Conservation (phyloP, 495 filamentous ascomycete genomes). For the Amniculicola lignicola region DNA sequence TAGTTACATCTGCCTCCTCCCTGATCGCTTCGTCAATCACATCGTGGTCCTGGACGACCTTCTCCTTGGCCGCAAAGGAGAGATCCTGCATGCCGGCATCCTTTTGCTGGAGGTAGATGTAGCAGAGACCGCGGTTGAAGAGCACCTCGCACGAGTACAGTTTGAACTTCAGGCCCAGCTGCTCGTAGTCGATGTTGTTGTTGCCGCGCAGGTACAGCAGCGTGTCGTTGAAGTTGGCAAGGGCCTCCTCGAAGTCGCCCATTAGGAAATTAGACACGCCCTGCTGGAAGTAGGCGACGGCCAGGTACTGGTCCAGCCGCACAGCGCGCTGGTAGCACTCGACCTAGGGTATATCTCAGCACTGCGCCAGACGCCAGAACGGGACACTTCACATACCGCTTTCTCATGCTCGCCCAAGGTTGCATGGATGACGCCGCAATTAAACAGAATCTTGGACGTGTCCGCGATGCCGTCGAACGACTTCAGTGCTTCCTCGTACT, state of each 20-base stretch:
- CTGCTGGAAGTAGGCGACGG: conserved; percentile 97
- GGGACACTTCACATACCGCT: conserved; percentile 62
- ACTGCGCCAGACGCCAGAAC: neutral
- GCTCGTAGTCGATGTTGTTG: conserved; percentile 96
- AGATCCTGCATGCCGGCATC: conserved; percentile 88
- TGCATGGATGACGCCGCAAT: conserved; percentile 96
- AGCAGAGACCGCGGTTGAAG: conserved; percentile 96
- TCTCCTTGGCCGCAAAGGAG: conserved; percentile 89
- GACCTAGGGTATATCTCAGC: conserved; percentile 56
- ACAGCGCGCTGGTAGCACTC: conserved; percentile 92
- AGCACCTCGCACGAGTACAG: conserved; percentile 96
- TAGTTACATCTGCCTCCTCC: conserved; percentile 80
- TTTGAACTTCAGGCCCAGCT: conserved; percentile 93
- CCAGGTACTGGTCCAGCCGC: conserved; percentile 86
- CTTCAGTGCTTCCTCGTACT: conserved; percentile 82
- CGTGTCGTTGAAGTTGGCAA: conserved; percentile 99
- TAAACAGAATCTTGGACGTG: conserved; percentile 98
- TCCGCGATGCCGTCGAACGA: conserved; percentile 84
- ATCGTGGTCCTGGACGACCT: conserved; percentile 89
- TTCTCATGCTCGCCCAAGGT: conserved; percentile 94
- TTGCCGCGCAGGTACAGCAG: conserved; percentile 93
- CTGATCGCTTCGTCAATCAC: conserved; percentile 96
- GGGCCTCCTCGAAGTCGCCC: conserved; percentile 94
- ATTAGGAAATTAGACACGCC: conserved; percentile 97
- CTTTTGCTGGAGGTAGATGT: conserved; percentile 92